Evolutionary conservation across 2,329 filamentous ascomycete species (phyloP), one percentile per base, ranked within the genome.

Genomic region (Sporothrix sp.): DNA sequence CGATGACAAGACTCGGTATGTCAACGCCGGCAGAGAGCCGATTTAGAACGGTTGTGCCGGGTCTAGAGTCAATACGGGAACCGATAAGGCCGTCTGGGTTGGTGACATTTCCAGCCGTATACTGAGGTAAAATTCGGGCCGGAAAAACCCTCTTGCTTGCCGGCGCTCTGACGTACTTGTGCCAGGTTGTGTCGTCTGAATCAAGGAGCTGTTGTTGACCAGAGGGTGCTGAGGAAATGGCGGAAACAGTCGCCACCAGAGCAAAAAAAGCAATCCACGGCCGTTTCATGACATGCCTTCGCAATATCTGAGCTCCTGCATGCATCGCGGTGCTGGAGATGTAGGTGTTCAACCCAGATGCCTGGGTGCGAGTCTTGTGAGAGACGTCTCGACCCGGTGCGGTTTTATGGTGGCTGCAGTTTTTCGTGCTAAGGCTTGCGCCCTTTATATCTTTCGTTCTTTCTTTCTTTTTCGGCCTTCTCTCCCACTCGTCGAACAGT

Each of bases 1-100:
- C 73, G n/a, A 75, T 56, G 13, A 74, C 67, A 8, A 75, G 57
- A 2, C 62, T 62, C 1, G 72, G 69, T 0, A 59, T 50, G 4
- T 60, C 55, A 6, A 59, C 52, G 4, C 49, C 40, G 3, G 44
- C n/a, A 0, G 40, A 40, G 1, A n/a, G 21, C 5, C 65, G 62
- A 3, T 50, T 61, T 32, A 73, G 58, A 0, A 67, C 57, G 1
- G 68, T 66, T 4, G 62, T 49, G 13, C 53, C 53, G 4, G 57
- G 57, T 6, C 60, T 60, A 3, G 33, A 28, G 18, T 25, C 30
- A 13, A 65, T 50, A 4, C 72, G 54, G 0, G 33, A 33, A n/a
- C 25, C 33, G 13, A 65, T 50, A 4, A 73, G 54, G 0, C 63
- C 66, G 5, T 63, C 58, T 2, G 67, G 58, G 55, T 72, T 68